These are phyloP conservation scores for Dictyostelium gargantuum DNA, from an alignment of 208 protist species.

Conservation along the genomic window DNA sequence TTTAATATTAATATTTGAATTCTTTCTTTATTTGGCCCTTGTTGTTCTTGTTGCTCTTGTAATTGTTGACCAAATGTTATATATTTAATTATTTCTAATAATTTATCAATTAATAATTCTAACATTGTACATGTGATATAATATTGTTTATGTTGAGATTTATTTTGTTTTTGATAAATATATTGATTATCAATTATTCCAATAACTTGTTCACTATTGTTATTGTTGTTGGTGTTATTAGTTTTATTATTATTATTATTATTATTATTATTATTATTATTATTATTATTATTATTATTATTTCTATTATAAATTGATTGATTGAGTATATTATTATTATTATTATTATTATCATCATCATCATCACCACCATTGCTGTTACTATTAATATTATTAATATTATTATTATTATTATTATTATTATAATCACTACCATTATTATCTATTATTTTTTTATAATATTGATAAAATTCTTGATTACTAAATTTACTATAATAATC, in stretches of 20 bases:
- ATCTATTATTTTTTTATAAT: neutral
- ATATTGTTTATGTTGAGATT: neutral
- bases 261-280: neutral
- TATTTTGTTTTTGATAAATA: neutral
- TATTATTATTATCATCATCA: no score
- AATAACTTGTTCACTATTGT: neutral
- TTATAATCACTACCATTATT: neutral
- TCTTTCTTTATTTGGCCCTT: neutral
- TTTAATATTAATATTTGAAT: slow-evolving; percentile 28
- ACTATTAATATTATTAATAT: neutral
- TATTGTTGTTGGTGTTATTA: neutral
- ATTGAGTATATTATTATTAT: no score
- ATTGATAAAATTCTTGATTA: neutral
- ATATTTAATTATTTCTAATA: neutral
- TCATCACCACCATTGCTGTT: neutral
- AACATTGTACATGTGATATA: slow-evolving; percentile 23
- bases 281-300: neutral
- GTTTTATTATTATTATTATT: neutral
- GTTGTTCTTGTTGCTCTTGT: neutral
- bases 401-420: neutral
- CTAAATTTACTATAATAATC: neutral
- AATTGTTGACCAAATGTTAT: neutral
- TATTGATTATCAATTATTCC: slow-evolving; percentile 3
- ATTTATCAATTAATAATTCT: neutral
- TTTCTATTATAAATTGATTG: no score